These are phyloP conservation scores for Diutina scorzettiae DNA, from an alignment of 1,139 yeast species.

Conservation along the genomic window DNA sequence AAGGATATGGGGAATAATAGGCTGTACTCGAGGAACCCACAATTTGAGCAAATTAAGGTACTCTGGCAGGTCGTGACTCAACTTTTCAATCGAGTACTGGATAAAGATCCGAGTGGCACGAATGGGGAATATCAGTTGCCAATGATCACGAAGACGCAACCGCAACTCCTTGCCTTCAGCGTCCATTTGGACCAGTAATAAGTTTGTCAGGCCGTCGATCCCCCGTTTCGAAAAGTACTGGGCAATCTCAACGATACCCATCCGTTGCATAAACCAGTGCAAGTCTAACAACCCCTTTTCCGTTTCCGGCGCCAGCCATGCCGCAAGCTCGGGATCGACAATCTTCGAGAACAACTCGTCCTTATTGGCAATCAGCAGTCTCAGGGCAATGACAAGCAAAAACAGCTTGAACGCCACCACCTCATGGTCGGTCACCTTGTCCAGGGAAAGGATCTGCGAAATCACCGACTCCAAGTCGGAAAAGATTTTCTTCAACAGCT, in stretches of 20 bases:
- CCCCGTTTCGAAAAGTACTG: slow-evolving; percentile 78
- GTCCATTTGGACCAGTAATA: slow-evolving; percentile 76
- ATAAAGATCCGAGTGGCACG: slow-evolving; percentile 91
- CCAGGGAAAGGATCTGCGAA: slow-evolving; percentile 52
- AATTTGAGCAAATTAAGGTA: slow-evolving; percentile 58
- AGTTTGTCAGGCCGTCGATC: slow-evolving; percentile 63
- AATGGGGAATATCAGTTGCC: slow-evolving; percentile 92
- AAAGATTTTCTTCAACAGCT: slow-evolving; percentile 67
- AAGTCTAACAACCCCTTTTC: slow-evolving; percentile 80
- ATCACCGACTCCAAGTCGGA: slow-evolving; percentile 75
- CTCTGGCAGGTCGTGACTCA: slow-evolving; percentile 67
- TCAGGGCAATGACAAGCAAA: slow-evolving; percentile 77
- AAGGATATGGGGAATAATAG: slow-evolving; percentile 81
- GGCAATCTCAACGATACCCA: slow-evolving; percentile 90
- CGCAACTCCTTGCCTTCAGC: slow-evolving; percentile 76
- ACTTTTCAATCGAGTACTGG: slow-evolving; percentile 88
- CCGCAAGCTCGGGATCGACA: slow-evolving; percentile 83
- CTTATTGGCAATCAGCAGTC: slow-evolving; percentile 60
- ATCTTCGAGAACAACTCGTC: slow-evolving; percentile 71
- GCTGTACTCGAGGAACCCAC: slow-evolving; percentile 92
- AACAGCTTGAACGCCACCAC: slow-evolving; percentile 90
- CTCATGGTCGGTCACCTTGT: slow-evolving; percentile 79
- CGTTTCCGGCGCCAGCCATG: slow-evolving; percentile 90
- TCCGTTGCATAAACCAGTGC: slow-evolving; percentile 96
- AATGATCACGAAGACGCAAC: slow-evolving; percentile 69